A percentile compares a stretch with the other conserved stretches of the same genome.
These are phyloP conservation scores for Cryptosporidium viatorum DNA, from an alignment of 169 alveolate species.

Conservation along the genomic window DNA sequence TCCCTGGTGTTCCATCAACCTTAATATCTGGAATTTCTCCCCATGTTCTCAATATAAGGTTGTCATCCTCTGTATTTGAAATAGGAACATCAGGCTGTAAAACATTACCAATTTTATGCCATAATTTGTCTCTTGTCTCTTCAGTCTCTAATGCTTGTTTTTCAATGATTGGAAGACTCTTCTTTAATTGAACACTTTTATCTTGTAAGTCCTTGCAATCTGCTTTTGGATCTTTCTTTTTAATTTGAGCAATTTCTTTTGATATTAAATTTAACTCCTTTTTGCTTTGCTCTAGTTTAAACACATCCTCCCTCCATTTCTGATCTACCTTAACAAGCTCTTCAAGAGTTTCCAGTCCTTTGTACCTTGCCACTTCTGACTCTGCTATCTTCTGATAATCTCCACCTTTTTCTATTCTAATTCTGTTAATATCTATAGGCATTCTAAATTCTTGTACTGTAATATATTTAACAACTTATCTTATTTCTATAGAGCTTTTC, in stretches of 20 bases:
- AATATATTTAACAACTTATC: neutral
- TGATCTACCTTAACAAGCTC: constrained; percentile 82
- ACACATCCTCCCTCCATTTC: constrained; percentile 85
- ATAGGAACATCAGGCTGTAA: constrained; percentile 92
- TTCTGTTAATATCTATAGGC: constrained; percentile 79
- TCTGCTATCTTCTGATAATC: constrained; percentile 84
- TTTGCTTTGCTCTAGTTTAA: constrained; percentile 80
- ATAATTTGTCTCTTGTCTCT: constrained; percentile 67
- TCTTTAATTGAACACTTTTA: constrained; percentile 78
- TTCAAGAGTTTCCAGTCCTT: constrained; percentile 82
- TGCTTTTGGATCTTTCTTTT: constrained; percentile 84
- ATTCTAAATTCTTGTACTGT: constrained; percentile 2
- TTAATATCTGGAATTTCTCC: constrained; percentile 86
- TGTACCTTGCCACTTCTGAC: constrained; percentile 83
- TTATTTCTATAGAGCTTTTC: neutral
- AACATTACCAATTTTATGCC: constrained; percentile 91
- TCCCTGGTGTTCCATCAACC: constrained; percentile 89
- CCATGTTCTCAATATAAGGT: constrained; percentile 91
- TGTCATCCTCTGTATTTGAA: constrained; percentile 93
- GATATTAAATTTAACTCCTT: constrained; percentile 79
- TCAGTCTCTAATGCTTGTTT: constrained; percentile 76
- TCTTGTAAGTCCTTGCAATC: constrained; percentile 84
- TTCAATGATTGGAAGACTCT: constrained; percentile 77
- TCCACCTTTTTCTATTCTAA: constrained; percentile 83
- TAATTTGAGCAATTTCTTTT: constrained; percentile 83